Base-by-base conservation (phyloP, 1,284 basidiomycete genomes). In the Lentinula novae-zelandiae region DNA sequence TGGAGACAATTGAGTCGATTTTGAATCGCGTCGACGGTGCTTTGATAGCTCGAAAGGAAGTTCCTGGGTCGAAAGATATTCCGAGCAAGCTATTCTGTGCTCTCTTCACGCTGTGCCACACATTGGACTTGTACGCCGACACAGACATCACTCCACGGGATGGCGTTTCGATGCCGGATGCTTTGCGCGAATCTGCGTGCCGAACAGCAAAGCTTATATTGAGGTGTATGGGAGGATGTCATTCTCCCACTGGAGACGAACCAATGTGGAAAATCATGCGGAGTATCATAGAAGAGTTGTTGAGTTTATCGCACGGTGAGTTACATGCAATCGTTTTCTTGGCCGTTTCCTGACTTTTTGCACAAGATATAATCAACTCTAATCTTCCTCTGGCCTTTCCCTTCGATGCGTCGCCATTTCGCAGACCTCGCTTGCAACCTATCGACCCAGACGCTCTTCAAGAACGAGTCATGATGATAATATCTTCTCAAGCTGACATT, bases 101-200 rank as follows among this genome's bases (percentile, higher is more conserved):
- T 51, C 68, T 90, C 44, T 68, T 88, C 5, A 77, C 78, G 36
- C 75, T 89, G 36, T 82, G 80, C 64, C 68, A 76, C 54, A 76
- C 78, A 1, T 72, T 89, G 50, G 85, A 87, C 62, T 69, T 78
- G 15, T 90, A 89, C 84, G 69, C 78, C 42, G 80, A 82, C 48
- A 72, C 74, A 20, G 72, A 76, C 38, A 72, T 76, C 20, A 66
- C 72, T 10, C 65, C 60, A 22, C 66, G 77, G 38, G 71, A 69
- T 9, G 76, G 69, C n/a, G 71, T 78, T 56, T 69, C 72, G 36
- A 72, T 72, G 33, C 80, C 82, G 0, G 68, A 69, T 3, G 71
- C 71, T 5, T 65, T 84, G 34, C 74, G 74, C 58, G 67, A 69
- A 9, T 75, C 73, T 59, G 74, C 75, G 8, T 68, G 73, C 31